A percentile compares a stretch with the other conserved stretches of the same genome.
These are phyloP conservation scores for Saksenaea vasiformis DNA, from an alignment of 371 early-diverging fungal species.

Conservation along the genomic window DNA sequence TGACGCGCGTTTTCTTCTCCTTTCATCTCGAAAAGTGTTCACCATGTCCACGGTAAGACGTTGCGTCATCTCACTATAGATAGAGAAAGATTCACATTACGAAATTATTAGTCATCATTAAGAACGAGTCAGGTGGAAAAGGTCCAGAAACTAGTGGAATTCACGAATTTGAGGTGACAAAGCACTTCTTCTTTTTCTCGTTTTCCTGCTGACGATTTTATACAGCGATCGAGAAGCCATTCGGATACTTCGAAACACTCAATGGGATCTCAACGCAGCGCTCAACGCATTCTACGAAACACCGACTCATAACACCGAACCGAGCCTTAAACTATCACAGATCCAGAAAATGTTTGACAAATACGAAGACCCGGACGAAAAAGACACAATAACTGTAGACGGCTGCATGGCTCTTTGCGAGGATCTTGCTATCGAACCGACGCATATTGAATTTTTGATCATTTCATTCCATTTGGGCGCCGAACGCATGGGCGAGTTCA, in stretches of 20 bases:
- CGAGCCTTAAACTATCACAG: slow-evolving; percentile 19
- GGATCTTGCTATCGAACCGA: slow-evolving; percentile 78
- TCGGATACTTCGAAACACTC: slow-evolving; percentile 47
- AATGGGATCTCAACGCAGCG: slow-evolving; percentile 72
- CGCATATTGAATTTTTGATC: slow-evolving; percentile 74
- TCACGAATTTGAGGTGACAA: slow-evolving; percentile 52
- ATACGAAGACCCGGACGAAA: slow-evolving; percentile 71
- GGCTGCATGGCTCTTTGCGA: slow-evolving; percentile 73
- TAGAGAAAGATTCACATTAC: not conserved
- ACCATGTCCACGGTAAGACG: slow-evolving; percentile 1
- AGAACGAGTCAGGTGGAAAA: slow-evolving; percentile 41
- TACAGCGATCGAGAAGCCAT: slow-evolving; percentile 60
- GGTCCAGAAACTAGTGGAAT: slow-evolving; percentile 49
- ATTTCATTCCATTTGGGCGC: slow-evolving; percentile 73
- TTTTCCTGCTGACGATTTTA: not conserved
- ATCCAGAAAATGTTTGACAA: slow-evolving; percentile 62
- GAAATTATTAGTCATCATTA: slow-evolving; percentile 15
- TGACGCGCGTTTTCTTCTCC: not conserved
- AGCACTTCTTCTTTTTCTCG: not conserved
- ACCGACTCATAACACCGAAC: not conserved
- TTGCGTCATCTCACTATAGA: not conserved
- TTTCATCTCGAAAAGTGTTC: not conserved
- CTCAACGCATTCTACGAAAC: slow-evolving; percentile 62
- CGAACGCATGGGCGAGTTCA: slow-evolving; percentile 80
- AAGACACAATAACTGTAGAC: slow-evolving; percentile 70